Base-by-base conservation (phyloP, 371 early-diverging fungal species). In the Lichtheimia ramosa region DNA sequence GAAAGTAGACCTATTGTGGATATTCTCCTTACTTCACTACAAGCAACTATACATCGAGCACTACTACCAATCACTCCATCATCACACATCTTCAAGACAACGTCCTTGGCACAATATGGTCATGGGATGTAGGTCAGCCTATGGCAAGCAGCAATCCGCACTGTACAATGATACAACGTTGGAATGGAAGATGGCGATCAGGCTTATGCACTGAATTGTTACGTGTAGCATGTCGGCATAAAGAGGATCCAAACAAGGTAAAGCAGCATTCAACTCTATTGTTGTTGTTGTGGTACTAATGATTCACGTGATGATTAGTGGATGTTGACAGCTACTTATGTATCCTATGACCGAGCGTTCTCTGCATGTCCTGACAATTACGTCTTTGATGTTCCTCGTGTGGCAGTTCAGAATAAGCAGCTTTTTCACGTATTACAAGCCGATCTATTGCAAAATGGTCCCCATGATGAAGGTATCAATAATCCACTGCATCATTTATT, bases 81-180 rank as follows among this genome's bases (percentile, higher is more conserved):
- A 61, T 61, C 15, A 40, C 48, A 0, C 61, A 63, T 40, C 41
- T 70, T 14, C 56, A 66, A 3, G 70, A 71, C 39, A 67, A 69
- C 59, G 42, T 77, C 1, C 21, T 74, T 13, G 65, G 65, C 0
- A 72, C 74, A 1, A 66, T 77, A 16, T 78, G 79, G 79, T 69
- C 79, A 2, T 78, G 79, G 79, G 79, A 78, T 50, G 40, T 69
- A 0, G 53, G 61, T n/a, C 64, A 78, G 5, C 79, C 79, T 2
- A 12, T 51, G 12, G 49, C 43, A 12, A 56, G 24, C 5, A 56
- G 42, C 6, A 53, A 51, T 21, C 55, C 56, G 12, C 58, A 59
- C 7, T 77, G 73, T 48, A 71, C 75, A 3, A 62, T 59, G 27
- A 59, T 69, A 16, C 64, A 65, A 34, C 58, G 39, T 51, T 51